Evolutionary conservation across 176 grass and related monocot genomes (phyloP).

Genomic region (Avena atlantica): DNA sequence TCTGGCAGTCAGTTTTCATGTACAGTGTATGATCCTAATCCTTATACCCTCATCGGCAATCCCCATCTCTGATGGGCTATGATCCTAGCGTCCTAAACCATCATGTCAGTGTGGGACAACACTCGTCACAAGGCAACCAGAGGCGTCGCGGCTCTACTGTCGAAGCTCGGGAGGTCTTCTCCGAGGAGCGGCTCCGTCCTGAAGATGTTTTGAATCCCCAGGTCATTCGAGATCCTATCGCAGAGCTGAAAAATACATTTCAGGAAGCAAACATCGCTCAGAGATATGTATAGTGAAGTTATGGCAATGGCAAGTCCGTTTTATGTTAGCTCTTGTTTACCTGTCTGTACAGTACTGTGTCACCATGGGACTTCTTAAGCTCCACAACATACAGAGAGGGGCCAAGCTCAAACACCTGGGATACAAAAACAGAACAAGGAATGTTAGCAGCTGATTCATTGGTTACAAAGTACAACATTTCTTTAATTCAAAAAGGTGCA

Average conservation of each 20-base stretch:
- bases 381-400: constrained; percentile 78
- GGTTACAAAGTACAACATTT: neutral
- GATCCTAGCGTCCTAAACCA: constrained; percentile 17
- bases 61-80: neutral
- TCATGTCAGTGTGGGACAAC: neutral
- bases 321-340: constrained; percentile 45
- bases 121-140: constrained; percentile 50
- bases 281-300: neutral
- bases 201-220: constrained; percentile 54
- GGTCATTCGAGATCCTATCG: constrained; percentile 56
- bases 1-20: constrained; percentile 6
- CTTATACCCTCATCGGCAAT: neutral
- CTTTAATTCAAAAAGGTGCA: neutral
- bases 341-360: constrained; percentile 72
- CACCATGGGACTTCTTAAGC: constrained; percentile 74
- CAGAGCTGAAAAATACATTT: constrained; percentile 60
- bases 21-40: constrained; percentile 29
- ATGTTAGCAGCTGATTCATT: neutral
- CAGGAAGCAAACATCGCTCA: neutral
- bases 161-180: constrained; percentile 38
- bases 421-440: neutral
- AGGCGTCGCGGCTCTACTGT: constrained; percentile 18
- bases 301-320: neutral
- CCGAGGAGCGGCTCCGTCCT: neutral
- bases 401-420: constrained; percentile 84